These are phyloP conservation scores for Glycine tomentella DNA, from an alignment of 306 rosid genomes.

Conservation along the genomic window DNA sequence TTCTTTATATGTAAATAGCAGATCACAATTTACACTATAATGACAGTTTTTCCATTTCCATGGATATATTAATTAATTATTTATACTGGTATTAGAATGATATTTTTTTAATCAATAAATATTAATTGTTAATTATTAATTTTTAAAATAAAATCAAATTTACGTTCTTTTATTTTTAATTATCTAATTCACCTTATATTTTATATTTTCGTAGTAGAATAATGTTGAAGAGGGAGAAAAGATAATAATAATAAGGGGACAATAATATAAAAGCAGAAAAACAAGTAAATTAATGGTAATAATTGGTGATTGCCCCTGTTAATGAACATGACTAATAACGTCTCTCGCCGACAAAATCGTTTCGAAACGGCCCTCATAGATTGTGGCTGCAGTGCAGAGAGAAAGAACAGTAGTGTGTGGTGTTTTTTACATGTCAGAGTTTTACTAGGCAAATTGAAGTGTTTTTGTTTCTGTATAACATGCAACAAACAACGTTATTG, in stretches of 20 bases:
- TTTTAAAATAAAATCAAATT: too few relatives aligned
- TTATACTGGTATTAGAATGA: too few relatives aligned
- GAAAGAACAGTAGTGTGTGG: not conserved
- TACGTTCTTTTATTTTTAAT: too few relatives aligned
- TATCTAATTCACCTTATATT: too few relatives aligned
- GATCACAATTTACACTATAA: constrained; percentile 42
- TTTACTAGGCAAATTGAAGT: constrained; percentile 5
- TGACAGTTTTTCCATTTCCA: constrained; percentile 62
- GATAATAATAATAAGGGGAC: constrained; percentile 21
- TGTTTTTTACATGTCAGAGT: constrained; percentile 38
- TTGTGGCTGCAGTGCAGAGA: constrained; percentile 27
- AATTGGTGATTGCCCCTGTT: constrained; percentile 56
- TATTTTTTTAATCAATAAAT: too few relatives aligned
- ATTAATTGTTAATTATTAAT: too few relatives aligned
- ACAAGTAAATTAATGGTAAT: constrained; percentile 55
- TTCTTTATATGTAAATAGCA: not conserved
- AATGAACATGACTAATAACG: constrained; percentile 72
- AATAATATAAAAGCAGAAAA: constrained; percentile 34
- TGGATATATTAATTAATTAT: constrained; percentile 8
- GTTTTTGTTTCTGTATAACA: not conserved
- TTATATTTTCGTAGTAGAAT: not conserved
- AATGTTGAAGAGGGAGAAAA: not conserved
- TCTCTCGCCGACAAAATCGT: constrained; percentile 86
- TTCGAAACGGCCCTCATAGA: constrained; percentile 71
- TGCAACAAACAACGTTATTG: not conserved